These are phyloP conservation scores for Kwoniella dendrophila DNA, from an alignment of 768 basidiomycete species.

Conservation along the genomic window DNA sequence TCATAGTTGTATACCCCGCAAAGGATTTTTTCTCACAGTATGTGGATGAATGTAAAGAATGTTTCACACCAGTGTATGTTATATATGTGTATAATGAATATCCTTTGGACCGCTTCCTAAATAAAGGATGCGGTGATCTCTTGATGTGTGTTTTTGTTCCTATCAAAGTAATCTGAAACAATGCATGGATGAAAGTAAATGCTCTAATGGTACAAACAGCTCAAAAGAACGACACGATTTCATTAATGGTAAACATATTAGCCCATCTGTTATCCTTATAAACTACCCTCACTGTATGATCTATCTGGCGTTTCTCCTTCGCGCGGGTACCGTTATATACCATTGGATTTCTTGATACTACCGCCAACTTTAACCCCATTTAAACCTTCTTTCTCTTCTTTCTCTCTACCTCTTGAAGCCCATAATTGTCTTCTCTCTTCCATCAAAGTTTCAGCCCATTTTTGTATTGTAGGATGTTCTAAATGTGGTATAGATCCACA, in stretches of 20 bases:
- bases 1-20: too few species aligned
- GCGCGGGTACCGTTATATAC: slow-evolving; percentile 8
- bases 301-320: too few species aligned
- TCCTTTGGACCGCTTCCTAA: neutral
- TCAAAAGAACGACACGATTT: neutral
- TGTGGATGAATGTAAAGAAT: too few species aligned
- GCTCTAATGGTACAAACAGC: slow-evolving; percentile 12
- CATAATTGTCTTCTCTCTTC: slow-evolving; percentile 52
- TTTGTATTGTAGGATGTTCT: slow-evolving; percentile 52
- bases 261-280: too few species aligned
- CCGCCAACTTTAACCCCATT: slow-evolving; percentile 28
- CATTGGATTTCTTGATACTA: slow-evolving; percentile 11
- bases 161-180: too few species aligned
- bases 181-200: slow-evolving; percentile 2
- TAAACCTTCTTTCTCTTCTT: slow-evolving; percentile 42
- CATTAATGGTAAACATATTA: too few species aligned
- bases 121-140: neutral
- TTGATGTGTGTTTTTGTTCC: too few species aligned
- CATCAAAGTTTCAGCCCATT: slow-evolving; percentile 53
- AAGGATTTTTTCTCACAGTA: too few species aligned
- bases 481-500: slow-evolving; percentile 51
- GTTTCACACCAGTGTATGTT: too few species aligned
- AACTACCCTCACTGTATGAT: too few species aligned
- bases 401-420: slow-evolving; percentile 44
- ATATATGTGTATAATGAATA: too few species aligned